Conservation (phyloP, 768 basidiomycete species). For the Dacryopinax spathularia region DNA sequence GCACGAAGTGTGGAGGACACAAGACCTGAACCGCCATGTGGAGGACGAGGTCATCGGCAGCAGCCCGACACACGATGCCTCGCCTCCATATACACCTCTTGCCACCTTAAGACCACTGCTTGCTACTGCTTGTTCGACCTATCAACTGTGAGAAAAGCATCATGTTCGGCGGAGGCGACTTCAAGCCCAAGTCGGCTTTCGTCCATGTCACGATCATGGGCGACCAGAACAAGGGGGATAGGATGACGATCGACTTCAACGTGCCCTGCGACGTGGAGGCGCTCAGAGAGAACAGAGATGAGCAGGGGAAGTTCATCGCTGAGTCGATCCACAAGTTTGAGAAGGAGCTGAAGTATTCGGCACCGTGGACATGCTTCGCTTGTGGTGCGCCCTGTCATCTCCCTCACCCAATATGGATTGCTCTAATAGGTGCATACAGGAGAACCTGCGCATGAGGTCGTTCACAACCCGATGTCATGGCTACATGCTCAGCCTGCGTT, state of each 20-base stretch:
- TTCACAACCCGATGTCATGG: neutral
- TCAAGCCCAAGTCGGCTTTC: neutral
- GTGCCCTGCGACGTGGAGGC: conserved; percentile 1
- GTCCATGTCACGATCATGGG: neutral
- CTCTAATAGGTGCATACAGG: neutral
- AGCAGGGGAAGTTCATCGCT: neutral
- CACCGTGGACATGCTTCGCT: neutral
- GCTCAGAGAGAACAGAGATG: neutral
- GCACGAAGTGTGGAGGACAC: conserved; percentile 5
- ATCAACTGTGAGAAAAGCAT: neutral
- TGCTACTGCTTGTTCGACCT: neutral
- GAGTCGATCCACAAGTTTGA: neutral
- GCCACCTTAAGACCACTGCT: neutral
- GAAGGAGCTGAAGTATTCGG: neutral
- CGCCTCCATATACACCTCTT: neutral
- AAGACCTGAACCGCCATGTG: neutral
- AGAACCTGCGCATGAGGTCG: neutral
- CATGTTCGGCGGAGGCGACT: neutral
- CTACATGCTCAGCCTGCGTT: neutral
- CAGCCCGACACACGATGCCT: neutral
- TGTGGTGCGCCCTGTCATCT: neutral
- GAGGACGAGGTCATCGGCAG: neutral
- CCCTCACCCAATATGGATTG: neutral
- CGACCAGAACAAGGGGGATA: neutral
- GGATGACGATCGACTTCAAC: neutral